Conservation (phyloP, 257 asterid species). For the Capsicum chinense region DNA sequence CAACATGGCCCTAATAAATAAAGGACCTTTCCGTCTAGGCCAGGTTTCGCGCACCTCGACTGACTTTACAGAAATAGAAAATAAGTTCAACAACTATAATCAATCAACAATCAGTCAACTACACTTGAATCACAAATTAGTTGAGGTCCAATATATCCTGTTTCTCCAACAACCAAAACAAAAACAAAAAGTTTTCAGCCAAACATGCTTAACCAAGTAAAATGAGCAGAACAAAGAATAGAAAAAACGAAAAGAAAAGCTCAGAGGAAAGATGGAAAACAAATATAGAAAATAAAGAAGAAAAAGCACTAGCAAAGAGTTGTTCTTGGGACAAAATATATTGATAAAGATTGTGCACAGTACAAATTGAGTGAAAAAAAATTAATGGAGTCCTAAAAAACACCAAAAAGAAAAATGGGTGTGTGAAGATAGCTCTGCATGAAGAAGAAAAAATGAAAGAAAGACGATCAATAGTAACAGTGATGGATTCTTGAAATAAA, state of each 20-base stretch:
- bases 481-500: slow-evolving; percentile 17
- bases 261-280: not conserved
- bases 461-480: slow-evolving; percentile 6
- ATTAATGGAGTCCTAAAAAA: not conserved
- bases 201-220: not conserved
- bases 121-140: slow-evolving; percentile 4
- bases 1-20: not conserved
- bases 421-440: slow-evolving; percentile 19
- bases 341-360: slow-evolving; percentile 14
- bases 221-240: not conserved
- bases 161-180: not conserved
- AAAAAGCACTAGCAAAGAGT: not conserved
- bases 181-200: not conserved
- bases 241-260: not conserved
- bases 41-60: no score
- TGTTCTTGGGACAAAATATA: not conserved
- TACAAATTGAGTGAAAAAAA: not conserved
- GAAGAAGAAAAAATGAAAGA: not conserved
- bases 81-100: not conserved
- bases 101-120: not conserved
- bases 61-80: not conserved
- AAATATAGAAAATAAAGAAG: not conserved
- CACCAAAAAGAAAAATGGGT: not conserved
- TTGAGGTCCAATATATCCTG: not conserved
- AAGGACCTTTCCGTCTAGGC: not conserved